phyloP scores from a whole-genome alignment of 257 asterid genomes.

The Voacanga thouarsii region DNA sequence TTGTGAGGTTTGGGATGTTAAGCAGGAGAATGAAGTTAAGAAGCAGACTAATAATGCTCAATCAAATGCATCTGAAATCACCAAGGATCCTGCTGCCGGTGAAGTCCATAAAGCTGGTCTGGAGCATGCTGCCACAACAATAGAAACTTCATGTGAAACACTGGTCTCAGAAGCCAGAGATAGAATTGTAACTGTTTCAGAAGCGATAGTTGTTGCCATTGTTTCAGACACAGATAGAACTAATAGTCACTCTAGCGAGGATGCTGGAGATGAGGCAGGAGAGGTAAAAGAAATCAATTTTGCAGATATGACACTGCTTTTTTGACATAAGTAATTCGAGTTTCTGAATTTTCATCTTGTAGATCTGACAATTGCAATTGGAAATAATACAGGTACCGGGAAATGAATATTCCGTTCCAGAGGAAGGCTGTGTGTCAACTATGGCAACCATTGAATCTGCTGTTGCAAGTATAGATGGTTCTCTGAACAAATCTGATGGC shows the following conservation, averaged over 20 bases:
- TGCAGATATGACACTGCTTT: not conserved
- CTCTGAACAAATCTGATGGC: constrained; percentile 9
- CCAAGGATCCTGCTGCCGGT: not conserved
- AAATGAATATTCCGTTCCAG: not conserved
- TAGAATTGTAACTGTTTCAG: not conserved
- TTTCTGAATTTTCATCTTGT: constrained; percentile 4
- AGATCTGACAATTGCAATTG: not conserved
- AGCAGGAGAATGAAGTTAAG: constrained; percentile 9
- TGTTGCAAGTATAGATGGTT: too few relatives aligned
- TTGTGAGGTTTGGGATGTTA: constrained; percentile 9
- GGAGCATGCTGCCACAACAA: not conserved
- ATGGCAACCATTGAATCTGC: not conserved
- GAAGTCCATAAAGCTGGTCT: not conserved
- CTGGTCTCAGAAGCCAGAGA: not conserved
- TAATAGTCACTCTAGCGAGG: not conserved
- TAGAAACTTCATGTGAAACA: not conserved
- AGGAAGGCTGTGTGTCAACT: not conserved
- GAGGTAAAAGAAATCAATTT: not conserved
- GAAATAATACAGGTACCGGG: not conserved
- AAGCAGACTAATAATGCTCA: constrained; percentile 14
- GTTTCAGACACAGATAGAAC: constrained; percentile 10
- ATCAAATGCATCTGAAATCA: not conserved
- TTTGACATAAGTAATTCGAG: not conserved
- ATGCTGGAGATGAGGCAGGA: not conserved
- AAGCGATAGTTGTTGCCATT: not conserved